Base-by-base conservation (phyloP, 2,329 filamentous ascomycete species). In the Chrysosporium queenslandicum region DNA sequence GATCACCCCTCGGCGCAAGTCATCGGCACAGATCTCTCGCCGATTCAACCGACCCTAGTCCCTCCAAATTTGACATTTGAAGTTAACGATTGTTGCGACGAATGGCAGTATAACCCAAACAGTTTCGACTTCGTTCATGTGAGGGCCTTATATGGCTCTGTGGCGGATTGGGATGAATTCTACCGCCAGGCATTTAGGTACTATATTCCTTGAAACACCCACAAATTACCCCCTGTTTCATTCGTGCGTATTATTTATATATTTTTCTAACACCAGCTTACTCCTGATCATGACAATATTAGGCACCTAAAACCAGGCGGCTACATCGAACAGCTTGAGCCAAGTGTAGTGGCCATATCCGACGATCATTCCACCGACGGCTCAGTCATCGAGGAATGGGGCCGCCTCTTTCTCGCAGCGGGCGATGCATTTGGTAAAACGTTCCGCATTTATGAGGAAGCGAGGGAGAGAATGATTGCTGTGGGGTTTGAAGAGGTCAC, bases 1-100 rank as follows among this genome's bases (percentile, higher is more conserved):
- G 58, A 71, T 48, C 68, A 77, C 50, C 80, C 80, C 1, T 61
- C 72, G 4, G 70, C 80, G 1, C 64, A 74, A 54, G 70, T 85
- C n/a, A 53, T 58, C 52, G 69, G 65, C 40, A 68, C 64, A 21
- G 70, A 73, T 53, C 62, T 70, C 8, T 66, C 67, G 4, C 64
- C 59, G 16, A 62, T 65, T 4, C 62, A 63, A 53, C 59, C 62
- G 14, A 48, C 51, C n/a, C 30, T 58, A n/a, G 54, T 58, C 6
- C 60, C 60, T 4, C 60, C 61, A 8, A 68, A 68, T 46, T 60
- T 65, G 20, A 54, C 45, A 7, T 66, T 66, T 47, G 63, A 68
- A 47, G 58, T 68, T 16, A 62, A 67, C 51, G 66, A 68, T 53
- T 63, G 63, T 51, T 65, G 62, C 37, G 63, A 64, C 20, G 61